Base-by-base conservation (phyloP, 208 protist species). In the Wallacemonas sp. region DNA sequence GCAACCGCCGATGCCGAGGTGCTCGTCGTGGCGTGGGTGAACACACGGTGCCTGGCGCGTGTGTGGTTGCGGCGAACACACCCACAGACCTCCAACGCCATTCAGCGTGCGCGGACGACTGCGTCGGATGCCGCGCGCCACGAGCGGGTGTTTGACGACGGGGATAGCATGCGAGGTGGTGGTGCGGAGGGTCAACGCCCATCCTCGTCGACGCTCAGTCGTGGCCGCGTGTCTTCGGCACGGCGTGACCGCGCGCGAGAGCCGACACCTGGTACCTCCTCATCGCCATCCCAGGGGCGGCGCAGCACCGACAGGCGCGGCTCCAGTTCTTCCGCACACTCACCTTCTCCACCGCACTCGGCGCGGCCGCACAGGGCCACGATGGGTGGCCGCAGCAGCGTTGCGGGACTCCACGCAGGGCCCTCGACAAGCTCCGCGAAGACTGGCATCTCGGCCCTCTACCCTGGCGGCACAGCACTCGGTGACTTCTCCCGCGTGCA, bases 21-120 rank as follows among this genome's bases (percentile, higher is more conserved):
- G 55, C 36, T 62, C 10, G 22, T 62, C 13, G 55, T 57, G 26
- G 50, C 27, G 22, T 62, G 55, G 55, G 36, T 30, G 36, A 33
- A 62, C 19, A 15, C 55, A 12, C 22, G 36, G n/a, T 26, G 15
- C 37, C 46, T 48, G 22, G n/a, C 36, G 4, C 33, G 55, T 22
- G 37, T 62, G n/a, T 6, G 37, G n/a, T 37, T 62, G 34, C 34
- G 8, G 37, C 21, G 5, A 5, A 5, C 39, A 6, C 4, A 19
- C 3, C 9, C 55, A 19, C 22, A 26, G 36, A 44, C 39, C 8
- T 32, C 37, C 3, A 3, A 15, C 22, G 17, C 42, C 10, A 8
- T 62, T 5, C 38, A 48, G 22, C 55, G 34, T n/a, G 38, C 27
- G 19, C 38, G 30, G 5, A 10, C 27, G 3, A 24, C 10, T 13